These are phyloP conservation scores for Gnetum montanum DNA, from an alignment of 75 land plant species.

Conservation along the genomic window DNA sequence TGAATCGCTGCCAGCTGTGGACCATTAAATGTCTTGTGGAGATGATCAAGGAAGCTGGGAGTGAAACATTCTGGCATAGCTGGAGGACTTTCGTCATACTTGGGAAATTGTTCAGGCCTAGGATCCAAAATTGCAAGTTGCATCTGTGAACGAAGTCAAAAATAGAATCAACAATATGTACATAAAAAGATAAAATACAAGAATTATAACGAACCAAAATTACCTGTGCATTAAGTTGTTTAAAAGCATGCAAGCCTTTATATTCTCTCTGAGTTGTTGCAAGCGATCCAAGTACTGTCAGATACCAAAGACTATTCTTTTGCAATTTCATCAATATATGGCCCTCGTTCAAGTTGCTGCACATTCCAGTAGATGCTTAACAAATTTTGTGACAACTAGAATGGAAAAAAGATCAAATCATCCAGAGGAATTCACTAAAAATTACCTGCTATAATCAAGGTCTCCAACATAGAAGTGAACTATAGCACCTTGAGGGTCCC, in stretches of 20 bases:
- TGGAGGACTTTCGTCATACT: slow-evolving; percentile 80
- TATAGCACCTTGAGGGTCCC: slow-evolving; percentile 80
- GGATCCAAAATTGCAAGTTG: slow-evolving; percentile 90
- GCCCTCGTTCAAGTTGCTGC: slow-evolving; percentile 37
- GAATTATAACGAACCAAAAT: neutral
- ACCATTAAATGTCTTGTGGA: slow-evolving; percentile 64
- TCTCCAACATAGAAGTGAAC: slow-evolving; percentile 88
- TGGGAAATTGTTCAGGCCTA: slow-evolving; percentile 88
- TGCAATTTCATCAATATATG: slow-evolving; percentile 54
- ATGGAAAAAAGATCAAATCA: too few species aligned
- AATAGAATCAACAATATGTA: neutral
- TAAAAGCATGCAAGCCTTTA: slow-evolving; percentile 86
- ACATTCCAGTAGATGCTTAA: neutral
- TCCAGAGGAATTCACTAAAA: too few species aligned
- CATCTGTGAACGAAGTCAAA: too few species aligned
- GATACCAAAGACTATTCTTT: slow-evolving; percentile 49
- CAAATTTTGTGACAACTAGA: too few species aligned
- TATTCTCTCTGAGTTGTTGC: slow-evolving; percentile 98
- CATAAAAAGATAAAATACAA: neutral
- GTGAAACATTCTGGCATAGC: slow-evolving; percentile 94
- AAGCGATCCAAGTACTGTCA: slow-evolving; percentile 88
- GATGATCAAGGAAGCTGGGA: slow-evolving; percentile 63
- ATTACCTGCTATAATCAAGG: slow-evolving; percentile 37
- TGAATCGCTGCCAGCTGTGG: slow-evolving; percentile 89
- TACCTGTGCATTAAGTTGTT: slow-evolving; percentile 64